phyloP scores from a whole-genome alignment of 495 filamentous ascomycete genomes.

The Oleoguttula mirabilis region DNA sequence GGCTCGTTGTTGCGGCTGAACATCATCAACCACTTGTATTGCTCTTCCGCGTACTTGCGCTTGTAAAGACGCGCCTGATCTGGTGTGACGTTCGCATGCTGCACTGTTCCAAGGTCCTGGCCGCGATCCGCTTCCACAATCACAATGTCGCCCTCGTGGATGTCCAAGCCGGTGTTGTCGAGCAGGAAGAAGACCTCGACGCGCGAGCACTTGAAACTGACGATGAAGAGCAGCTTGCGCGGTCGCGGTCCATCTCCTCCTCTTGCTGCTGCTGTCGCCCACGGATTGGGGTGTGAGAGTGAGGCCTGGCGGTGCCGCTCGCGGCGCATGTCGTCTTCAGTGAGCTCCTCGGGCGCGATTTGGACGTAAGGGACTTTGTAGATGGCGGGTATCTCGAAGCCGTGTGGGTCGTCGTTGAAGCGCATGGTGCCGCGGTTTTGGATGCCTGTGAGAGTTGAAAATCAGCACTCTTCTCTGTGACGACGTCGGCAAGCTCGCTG shows the following conservation, averaged over 20 bases:
- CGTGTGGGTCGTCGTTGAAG: not conserved
- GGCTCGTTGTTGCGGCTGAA: slow-evolving; percentile 36
- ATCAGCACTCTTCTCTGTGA: too few relatives aligned
- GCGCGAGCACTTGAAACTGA: slow-evolving; percentile 88
- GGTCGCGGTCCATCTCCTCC: not conserved
- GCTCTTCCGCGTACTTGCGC: slow-evolving; percentile 79
- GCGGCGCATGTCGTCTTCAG: not conserved
- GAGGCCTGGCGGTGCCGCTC: not conserved
- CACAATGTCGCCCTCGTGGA: slow-evolving; percentile 83
- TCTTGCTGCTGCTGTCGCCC: not conserved
- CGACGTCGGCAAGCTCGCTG: too few relatives aligned
- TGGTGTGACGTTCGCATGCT: slow-evolving; percentile 69
- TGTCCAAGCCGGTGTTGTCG: slow-evolving; percentile 81
- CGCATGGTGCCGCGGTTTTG: too few relatives aligned
- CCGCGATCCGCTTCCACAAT: slow-evolving; percentile 96
- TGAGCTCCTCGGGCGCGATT: slow-evolving; percentile 4
- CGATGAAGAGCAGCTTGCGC: slow-evolving; percentile 47
- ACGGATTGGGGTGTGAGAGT: not conserved
- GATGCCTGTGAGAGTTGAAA: too few relatives aligned
- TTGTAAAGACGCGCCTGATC: slow-evolving; percentile 76
- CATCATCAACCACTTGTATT: slow-evolving; percentile 96
- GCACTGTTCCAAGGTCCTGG: slow-evolving; percentile 88
- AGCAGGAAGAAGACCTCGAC: slow-evolving; percentile 95
- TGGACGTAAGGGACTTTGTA: slow-evolving; percentile 17
- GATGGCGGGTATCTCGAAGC: slow-evolving; percentile 8